phyloP scores from a whole-genome alignment of 371 early-diverging fungal genomes.

The Dipsacomyces acuminosporus region DNA sequence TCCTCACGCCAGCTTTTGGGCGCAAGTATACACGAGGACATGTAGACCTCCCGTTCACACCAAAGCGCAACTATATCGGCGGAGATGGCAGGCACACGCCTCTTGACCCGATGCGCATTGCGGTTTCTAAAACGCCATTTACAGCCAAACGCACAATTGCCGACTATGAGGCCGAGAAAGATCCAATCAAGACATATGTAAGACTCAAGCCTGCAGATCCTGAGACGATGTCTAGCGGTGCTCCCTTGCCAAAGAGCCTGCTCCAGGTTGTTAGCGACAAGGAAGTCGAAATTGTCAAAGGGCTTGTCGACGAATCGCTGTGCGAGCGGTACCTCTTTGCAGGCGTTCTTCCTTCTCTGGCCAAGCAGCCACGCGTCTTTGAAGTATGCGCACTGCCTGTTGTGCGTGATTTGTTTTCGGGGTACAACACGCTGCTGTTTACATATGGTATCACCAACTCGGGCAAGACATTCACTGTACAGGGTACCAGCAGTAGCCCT shows the following conservation, averaged over 20 bases:
- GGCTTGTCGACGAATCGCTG: constrained; percentile 46
- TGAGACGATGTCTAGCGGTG: constrained; percentile 44
- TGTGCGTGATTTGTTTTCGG: constrained; percentile 48
- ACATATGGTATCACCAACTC: constrained; percentile 77
- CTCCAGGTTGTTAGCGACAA: constrained; percentile 54
- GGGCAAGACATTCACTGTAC: constrained; percentile 74
- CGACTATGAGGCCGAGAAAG: constrained; percentile 47
- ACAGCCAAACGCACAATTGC: constrained; percentile 27
- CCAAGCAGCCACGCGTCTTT: constrained; percentile 55
- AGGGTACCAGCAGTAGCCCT: constrained; percentile 53
- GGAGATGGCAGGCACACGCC: neutral
- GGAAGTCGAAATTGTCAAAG: constrained; percentile 49
- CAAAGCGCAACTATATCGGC: neutral
- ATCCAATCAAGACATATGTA: constrained; percentile 46
- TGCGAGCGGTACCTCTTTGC: constrained; percentile 61
- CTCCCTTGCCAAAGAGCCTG: constrained; percentile 46
- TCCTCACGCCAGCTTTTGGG: constrained; percentile 29
- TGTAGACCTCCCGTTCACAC: constrained; percentile 19
- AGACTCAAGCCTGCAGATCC: constrained; percentile 29
- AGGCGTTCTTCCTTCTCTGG: constrained; percentile 54
- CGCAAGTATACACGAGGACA: constrained; percentile 32
- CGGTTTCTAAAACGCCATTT: constrained; percentile 39
- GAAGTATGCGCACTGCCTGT: constrained; percentile 57
- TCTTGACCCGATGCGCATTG: constrained; percentile 17
- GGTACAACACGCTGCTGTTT: constrained; percentile 63